Percentiles rank a stretch among this genome's conserved stretches.
Evolutionary conservation across 129 eudicot species (phyloP).

Genomic region (Silybum marianum): DNA sequence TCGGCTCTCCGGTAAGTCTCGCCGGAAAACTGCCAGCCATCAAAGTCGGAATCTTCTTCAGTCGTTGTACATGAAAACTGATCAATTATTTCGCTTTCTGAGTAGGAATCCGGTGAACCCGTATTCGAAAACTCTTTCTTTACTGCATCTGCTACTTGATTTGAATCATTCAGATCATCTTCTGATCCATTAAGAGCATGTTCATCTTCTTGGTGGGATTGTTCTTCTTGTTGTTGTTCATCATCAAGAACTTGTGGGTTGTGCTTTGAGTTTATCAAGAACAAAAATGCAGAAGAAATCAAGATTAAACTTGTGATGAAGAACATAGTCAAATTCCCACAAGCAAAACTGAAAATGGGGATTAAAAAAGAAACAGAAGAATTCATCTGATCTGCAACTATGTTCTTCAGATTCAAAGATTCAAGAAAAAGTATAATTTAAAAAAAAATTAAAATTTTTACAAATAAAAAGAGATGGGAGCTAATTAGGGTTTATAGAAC

Average conservation of each 20-base stretch:
- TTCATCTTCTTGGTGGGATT: constrained; percentile 5
- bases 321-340: constrained; percentile 28
- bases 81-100: constrained; percentile 52
- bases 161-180: constrained; percentile 18
- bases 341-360: constrained; percentile 34
- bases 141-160: background rate
- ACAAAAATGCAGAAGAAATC: constrained; percentile 36
- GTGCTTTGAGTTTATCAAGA: constrained; percentile 38
- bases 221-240: constrained; percentile 10
- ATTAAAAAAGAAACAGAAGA: constrained; percentile 38
- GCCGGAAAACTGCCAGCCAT: constrained; percentile 36
- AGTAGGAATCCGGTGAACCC: constrained; percentile 43
- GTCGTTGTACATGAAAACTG: constrained; percentile 41
- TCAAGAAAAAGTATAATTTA: background rate
- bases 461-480: background rate
- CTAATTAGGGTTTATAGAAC: background rate
- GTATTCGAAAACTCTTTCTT: constrained; percentile 20
- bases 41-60: constrained; percentile 69
- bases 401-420: constrained; percentile 19
- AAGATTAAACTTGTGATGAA: constrained; percentile 38
- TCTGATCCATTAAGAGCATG: background rate
- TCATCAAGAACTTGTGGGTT: constrained; percentile 16
- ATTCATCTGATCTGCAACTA: constrained; percentile 39
- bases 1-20: constrained; percentile 32
- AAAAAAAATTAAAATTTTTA: background rate